Percentiles rank a stretch among this genome's conserved stretches.
Evolutionary conservation across 2,329 filamentous ascomycete genomes (phyloP).

Genomic region (Madurella fahalii): DNA sequence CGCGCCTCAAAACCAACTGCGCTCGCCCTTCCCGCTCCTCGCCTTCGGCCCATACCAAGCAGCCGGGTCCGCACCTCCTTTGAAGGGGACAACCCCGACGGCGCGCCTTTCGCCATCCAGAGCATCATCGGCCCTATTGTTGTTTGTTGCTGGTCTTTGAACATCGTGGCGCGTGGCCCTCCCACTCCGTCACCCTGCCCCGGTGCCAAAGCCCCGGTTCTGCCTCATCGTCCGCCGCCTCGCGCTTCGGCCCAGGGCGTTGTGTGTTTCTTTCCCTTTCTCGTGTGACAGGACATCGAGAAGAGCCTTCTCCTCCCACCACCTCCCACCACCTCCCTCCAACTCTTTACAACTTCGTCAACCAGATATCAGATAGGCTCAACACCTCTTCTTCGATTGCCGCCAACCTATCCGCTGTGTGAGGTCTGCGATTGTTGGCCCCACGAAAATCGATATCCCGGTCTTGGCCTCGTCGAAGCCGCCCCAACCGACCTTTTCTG

Average conservation of each 20-base stretch:
- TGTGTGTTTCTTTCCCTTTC: not conserved
- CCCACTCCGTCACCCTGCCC: not conserved
- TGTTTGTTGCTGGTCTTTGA: slow-evolving; percentile 10
- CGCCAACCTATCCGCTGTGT: too few relatives aligned
- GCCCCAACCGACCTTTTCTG: not conserved
- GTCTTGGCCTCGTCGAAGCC: not conserved
- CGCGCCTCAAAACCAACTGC: slow-evolving; percentile 4
- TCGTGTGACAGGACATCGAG: not conserved
- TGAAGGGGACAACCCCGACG: not conserved
- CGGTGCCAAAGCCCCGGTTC: not conserved
- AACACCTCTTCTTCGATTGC: not conserved
- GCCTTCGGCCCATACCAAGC: slow-evolving; percentile 6
- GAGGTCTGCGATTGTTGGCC: not conserved
- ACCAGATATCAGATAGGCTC: not conserved
- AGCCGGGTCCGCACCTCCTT: slow-evolving; percentile 8
- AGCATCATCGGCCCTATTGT: not conserved
- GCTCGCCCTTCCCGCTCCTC: slow-evolving; percentile 3
- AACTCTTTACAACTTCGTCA: not conserved
- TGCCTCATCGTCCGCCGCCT: not conserved
- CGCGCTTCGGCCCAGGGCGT: slow-evolving; percentile 1
- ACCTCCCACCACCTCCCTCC: not conserved
- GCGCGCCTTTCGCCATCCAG: slow-evolving; percentile 9
- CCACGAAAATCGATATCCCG: not conserved
- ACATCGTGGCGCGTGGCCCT: slow-evolving; percentile 2
- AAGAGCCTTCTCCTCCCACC: not conserved